Conservation (phyloP, 2,329 filamentous ascomycete species). For the Xylaria digitata region DNA sequence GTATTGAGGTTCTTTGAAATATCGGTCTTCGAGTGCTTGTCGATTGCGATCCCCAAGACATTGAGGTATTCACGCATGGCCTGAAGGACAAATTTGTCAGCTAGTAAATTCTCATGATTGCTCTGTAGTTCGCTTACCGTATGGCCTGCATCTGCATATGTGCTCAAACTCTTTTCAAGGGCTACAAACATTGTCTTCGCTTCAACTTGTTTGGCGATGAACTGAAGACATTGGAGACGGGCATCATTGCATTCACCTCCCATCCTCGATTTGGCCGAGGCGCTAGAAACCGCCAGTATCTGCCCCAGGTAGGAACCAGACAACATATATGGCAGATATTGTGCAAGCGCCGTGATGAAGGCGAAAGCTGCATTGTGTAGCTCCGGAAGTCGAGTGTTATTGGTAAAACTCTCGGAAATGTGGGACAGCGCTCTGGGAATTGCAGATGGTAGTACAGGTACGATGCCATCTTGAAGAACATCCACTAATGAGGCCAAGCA, state of each 20-base stretch:
- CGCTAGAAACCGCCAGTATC: constrained; percentile 77
- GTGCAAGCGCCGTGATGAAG: constrained; percentile 81
- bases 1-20: constrained; percentile 79
- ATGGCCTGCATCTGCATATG: constrained; percentile 71
- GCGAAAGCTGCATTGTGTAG: constrained; percentile 86
- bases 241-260: constrained; percentile 72
- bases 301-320: constrained; percentile 78
- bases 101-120: not conserved
- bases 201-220: constrained; percentile 81
- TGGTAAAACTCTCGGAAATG: constrained; percentile 70
- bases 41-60: constrained; percentile 76
- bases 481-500: constrained; percentile 91
- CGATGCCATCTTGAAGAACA: constrained; percentile 85
- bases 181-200: constrained; percentile 80
- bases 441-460: constrained; percentile 82
- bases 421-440: constrained; percentile 79
- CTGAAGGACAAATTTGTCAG: constrained; percentile 55
- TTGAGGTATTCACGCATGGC: constrained; percentile 76
- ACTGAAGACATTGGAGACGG: constrained; percentile 75
- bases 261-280: constrained; percentile 72
- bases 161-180: constrained; percentile 77
- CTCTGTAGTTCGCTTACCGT: constrained; percentile 60
- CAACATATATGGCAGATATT: constrained; percentile 90
- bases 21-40: constrained; percentile 79
- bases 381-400: constrained; percentile 65